Evolutionary conservation across 345 rosid genomes (phyloP).

Genomic region (Sapria himalayana): DNA sequence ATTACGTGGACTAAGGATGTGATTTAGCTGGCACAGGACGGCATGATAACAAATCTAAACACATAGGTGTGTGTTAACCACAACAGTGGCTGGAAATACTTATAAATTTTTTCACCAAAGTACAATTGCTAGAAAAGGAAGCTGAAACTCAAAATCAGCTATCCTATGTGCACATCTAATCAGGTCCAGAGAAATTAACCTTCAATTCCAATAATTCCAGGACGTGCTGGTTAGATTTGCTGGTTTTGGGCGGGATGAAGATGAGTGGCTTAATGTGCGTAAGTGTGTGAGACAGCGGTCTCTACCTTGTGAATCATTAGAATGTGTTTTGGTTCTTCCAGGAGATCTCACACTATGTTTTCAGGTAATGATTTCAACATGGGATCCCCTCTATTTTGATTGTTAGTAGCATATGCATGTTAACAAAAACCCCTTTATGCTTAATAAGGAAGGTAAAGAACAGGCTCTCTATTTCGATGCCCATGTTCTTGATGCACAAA

Average conservation of each 20-base stretch:
- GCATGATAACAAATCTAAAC: no score
- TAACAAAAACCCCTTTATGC: slow-evolving; percentile 3
- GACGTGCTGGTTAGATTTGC: slow-evolving; percentile 87
- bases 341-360: slow-evolving; percentile 95
- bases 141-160: no score
- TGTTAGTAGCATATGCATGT: not conserved
- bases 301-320: slow-evolving; percentile 96
- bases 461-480: slow-evolving; percentile 97
- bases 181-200: no score
- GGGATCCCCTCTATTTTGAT: slow-evolving; percentile 4
- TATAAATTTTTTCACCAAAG: no score
- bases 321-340: slow-evolving; percentile 96
- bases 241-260: slow-evolving; percentile 92
- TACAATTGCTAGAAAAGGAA: no score
- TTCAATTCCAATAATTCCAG: no score
- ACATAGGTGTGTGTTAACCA: no score
- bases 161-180: no score
- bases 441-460: slow-evolving; percentile 86
- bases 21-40: no score
- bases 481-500: slow-evolving; percentile 89
- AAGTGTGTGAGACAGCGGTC: slow-evolving; percentile 77
- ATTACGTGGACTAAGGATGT: no score
- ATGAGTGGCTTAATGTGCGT: slow-evolving; percentile 84
- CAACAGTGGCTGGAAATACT: no score
- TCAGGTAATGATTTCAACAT: slow-evolving; percentile 36